Evolutionary conservation across 2,329 filamentous ascomycete species (phyloP), one percentile per base, ranked within the genome.

Genomic region (Xylaria sp.): DNA sequence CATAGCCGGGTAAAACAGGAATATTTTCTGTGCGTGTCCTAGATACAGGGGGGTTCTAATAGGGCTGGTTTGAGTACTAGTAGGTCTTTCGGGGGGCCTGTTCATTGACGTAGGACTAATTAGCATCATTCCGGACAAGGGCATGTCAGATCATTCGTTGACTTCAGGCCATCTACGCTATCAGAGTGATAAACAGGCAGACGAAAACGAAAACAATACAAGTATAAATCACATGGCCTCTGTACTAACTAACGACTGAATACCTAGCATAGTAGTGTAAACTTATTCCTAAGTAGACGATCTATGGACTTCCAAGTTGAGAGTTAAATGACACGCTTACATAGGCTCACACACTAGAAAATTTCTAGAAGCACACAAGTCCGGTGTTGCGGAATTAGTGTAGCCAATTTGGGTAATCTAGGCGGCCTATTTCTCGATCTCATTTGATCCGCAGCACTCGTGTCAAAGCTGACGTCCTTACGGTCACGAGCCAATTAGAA

Each of bases 281-380:
- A 31, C 28, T 31, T 31, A 9, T 31, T 9, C 9, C 9, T 9
- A 31, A 31, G n/a, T n/a, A n/a, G n/a, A n/a, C n/a, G n/a, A n/a
- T n/a, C n/a, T n/a, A n/a, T n/a, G n/a, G n/a, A n/a, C n/a, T n/a
- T n/a, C n/a, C n/a, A n/a, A n/a, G n/a, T n/a, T n/a, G n/a, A n/a
- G n/a, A n/a, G n/a, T n/a, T n/a, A n/a, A n/a, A n/a, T n/a, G n/a
- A n/a, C n/a, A n/a, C n/a, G n/a, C n/a, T n/a, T n/a, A n/a, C n/a
- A n/a, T n/a, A n/a, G n/a, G 17, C 31, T 55, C n/a, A 11, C 19
- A 51, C 33, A 51, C 49, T 65, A 47, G 65, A 67, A 67, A 19
- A 49, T 57, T 67, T 67, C 65, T 67, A 63, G 65, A 67, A 67
- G 59, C 28, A 45, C 8, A 7, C 49, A 28, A 25, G 9, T 9